These are phyloP conservation scores for Salix caprea DNA, from an alignment of 345 rosid species.

Conservation along the genomic window DNA sequence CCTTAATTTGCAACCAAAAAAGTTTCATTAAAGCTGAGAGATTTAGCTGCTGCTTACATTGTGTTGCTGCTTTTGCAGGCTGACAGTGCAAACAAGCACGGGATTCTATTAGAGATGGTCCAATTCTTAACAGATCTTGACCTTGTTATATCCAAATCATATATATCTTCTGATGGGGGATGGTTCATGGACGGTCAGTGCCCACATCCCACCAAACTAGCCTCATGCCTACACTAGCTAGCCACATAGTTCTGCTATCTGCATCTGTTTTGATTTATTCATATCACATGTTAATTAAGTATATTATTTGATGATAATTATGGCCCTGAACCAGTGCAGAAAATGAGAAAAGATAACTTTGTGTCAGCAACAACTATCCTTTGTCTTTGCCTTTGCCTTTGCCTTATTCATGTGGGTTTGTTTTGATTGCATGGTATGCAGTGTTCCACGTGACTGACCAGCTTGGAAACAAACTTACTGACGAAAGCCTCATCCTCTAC, in stretches of 20 bases:
- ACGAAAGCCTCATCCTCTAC: slow-evolving; percentile 53
- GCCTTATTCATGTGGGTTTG: slow-evolving; percentile 12
- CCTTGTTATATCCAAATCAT: slow-evolving; percentile 88
- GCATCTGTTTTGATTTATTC: too few species aligned
- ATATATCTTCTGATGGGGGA: slow-evolving; percentile 90
- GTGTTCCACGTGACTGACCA: slow-evolving; percentile 85
- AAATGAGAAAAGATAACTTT: not conserved
- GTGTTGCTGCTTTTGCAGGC: slow-evolving; percentile 42
- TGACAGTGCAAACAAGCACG: slow-evolving; percentile 87
- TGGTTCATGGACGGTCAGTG: slow-evolving; percentile 96
- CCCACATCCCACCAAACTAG: not conserved
- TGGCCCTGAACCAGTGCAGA: too few species aligned
- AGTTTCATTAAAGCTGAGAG: not conserved
- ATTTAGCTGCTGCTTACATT: not conserved
- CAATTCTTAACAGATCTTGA: slow-evolving; percentile 93
- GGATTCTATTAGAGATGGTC: slow-evolving; percentile 88
- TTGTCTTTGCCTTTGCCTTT: slow-evolving; percentile 2
- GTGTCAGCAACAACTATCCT: slow-evolving; percentile 2
- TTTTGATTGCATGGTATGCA: slow-evolving; percentile 21
- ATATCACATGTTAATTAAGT: too few species aligned
- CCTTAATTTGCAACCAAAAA: not conserved
- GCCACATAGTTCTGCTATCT: too few species aligned
- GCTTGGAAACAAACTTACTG: slow-evolving; percentile 63
- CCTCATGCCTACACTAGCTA: not conserved
- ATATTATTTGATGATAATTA: too few species aligned